These are phyloP conservation scores for Paraurostyla sp. DNA, from an alignment of 73 alveolate species.

Conservation along the genomic window DNA sequence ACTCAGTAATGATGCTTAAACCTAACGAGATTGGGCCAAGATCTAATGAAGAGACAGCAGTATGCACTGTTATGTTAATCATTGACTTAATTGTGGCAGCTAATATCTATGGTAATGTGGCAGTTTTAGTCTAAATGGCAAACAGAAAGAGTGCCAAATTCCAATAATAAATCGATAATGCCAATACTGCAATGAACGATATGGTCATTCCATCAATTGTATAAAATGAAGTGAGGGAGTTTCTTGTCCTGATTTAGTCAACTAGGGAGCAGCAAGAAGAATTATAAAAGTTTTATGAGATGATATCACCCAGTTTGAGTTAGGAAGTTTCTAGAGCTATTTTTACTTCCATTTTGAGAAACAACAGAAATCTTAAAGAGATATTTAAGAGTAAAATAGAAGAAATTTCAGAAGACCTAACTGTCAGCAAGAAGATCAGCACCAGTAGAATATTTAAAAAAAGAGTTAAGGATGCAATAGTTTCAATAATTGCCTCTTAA, in stretches of 20 bases:
- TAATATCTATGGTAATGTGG: constrained; percentile 65
- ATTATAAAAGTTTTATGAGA: constrained; percentile 46
- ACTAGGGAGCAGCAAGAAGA: constrained; percentile 64
- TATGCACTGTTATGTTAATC: constrained; percentile 50
- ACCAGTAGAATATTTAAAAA: constrained; percentile 5
- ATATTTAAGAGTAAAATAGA: constrained; percentile 28
- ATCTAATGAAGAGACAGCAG: constrained; percentile 51
- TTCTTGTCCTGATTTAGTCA: constrained; percentile 47
- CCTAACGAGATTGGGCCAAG: constrained; percentile 76
- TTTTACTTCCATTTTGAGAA: constrained; percentile 36
- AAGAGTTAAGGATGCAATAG: constrained; percentile 9
- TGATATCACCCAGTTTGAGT: constrained; percentile 68
- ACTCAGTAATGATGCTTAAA: constrained; percentile 69
- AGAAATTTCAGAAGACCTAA: background rate
- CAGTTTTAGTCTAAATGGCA: constrained; percentile 66
- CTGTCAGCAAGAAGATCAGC: background rate
- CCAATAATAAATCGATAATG: constrained; percentile 62
- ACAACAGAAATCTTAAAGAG: background rate
- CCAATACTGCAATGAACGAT: constrained; percentile 77
- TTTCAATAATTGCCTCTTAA: constrained; percentile 1
- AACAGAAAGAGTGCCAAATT: constrained; percentile 49
- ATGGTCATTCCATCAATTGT: constrained; percentile 31
- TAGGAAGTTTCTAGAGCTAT: constrained; percentile 57
- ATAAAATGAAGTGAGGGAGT: constrained; percentile 55
- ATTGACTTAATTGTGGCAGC: constrained; percentile 66